These are phyloP conservation scores for Myxozyma kluyveri DNA, from an alignment of 805 yeast genomes.

Conservation along the genomic window DNA sequence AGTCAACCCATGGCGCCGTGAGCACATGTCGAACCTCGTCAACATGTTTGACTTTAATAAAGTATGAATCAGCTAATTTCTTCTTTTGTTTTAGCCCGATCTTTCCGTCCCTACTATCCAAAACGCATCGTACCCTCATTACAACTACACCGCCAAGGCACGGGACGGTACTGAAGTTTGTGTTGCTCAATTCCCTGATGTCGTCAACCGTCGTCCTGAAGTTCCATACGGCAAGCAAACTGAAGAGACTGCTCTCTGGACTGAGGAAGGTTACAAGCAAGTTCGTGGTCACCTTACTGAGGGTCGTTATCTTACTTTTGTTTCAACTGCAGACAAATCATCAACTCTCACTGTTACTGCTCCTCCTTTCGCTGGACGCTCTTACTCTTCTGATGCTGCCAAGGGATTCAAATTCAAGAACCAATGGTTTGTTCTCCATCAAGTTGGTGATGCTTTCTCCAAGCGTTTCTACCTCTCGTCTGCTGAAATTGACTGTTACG, in stretches of 20 bases:
- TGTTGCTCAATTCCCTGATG: conserved; percentile 6
- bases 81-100: conserved; percentile 10
- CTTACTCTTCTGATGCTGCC: conserved; percentile 1
- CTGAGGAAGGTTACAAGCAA: conserved; percentile 31
- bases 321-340: not conserved
- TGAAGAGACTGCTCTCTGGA: conserved; percentile 14
- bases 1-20: conserved; percentile 31
- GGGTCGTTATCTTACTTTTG: conserved; percentile 29
- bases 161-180: conserved; percentile 7
- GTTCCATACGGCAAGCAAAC: conserved; percentile 32
- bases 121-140: conserved; percentile 16
- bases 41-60: conserved; percentile 30
- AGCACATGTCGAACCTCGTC: conserved; percentile 29
- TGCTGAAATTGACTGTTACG: not conserved
- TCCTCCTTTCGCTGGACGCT: not conserved
- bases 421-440: conserved; percentile 11
- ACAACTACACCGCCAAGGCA: conserved; percentile 6
- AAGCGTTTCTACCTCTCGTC: conserved; percentile 13
- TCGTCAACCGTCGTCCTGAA: conserved; percentile 20
- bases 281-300: conserved; percentile 31
- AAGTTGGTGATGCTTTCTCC: conserved; percentile 18
- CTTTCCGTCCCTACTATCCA: conserved; percentile 22
- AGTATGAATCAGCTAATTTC: not conserved
- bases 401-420: not conserved
- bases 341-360: conserved; percentile 1